phyloP scores from a whole-genome alignment of 78 protist species.

The Dictyostelium intermedium region DNA sequence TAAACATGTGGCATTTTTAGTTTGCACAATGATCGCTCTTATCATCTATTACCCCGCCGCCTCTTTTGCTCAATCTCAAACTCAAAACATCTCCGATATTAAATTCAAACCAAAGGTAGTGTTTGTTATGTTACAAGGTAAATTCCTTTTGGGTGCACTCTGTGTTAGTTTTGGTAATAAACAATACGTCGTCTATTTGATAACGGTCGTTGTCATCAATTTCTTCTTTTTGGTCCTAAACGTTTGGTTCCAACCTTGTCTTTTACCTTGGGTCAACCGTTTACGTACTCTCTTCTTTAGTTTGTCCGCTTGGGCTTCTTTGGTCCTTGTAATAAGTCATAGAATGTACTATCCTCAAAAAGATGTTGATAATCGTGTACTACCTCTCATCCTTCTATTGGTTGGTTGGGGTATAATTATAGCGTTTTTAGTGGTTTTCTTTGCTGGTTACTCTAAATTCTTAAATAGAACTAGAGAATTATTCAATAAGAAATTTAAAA shows the following conservation, averaged over 20 bases:
- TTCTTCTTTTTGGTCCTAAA: slow-evolving; percentile 58
- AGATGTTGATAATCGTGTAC: background rate
- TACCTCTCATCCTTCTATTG: slow-evolving; percentile 50
- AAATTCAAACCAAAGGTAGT: slow-evolving; percentile 73
- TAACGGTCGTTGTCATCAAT: slow-evolving; percentile 38
- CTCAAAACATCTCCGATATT: slow-evolving; percentile 74
- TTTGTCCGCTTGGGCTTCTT: slow-evolving; percentile 50
- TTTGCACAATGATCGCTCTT: slow-evolving; percentile 65
- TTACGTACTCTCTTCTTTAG: slow-evolving; percentile 48
- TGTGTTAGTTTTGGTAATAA: slow-evolving; percentile 61
- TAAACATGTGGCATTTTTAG: slow-evolving; percentile 52
- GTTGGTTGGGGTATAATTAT: slow-evolving; percentile 73
- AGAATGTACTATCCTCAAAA: background rate
- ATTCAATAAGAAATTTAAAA: slow-evolving; percentile 2
- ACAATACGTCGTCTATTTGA: slow-evolving; percentile 15
- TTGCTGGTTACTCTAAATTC: slow-evolving; percentile 16
- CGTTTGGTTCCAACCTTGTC: slow-evolving; percentile 70
- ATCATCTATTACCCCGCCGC: slow-evolving; percentile 76
- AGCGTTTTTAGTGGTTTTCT: slow-evolving; percentile 15
- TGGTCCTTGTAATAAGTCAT: slow-evolving; percentile 45
- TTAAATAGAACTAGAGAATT: slow-evolving; percentile 3
- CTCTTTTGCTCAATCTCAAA: slow-evolving; percentile 73
- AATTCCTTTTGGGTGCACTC: slow-evolving; percentile 59
- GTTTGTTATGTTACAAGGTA: slow-evolving; percentile 76
- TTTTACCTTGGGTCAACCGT: slow-evolving; percentile 65